Conservation (phyloP, 2,329 filamentous ascomycete species). For the Beauveria sp. region DNA sequence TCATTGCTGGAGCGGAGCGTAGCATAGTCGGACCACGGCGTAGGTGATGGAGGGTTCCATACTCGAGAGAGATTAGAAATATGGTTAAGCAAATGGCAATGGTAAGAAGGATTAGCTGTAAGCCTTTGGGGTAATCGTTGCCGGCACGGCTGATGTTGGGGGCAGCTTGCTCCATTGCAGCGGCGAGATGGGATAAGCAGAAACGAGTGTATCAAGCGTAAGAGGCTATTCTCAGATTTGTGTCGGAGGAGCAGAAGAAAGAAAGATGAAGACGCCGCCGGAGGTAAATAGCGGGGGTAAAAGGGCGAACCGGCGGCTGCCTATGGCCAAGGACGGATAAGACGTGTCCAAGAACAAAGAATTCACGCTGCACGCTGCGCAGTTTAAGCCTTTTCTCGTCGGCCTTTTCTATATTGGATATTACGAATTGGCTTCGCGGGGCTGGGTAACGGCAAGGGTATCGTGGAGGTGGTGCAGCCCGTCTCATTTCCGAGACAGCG, state of each 20-base stretch:
- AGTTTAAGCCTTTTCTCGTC: too few species aligned
- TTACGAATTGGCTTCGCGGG: too few species aligned
- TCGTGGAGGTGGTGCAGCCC: too few species aligned
- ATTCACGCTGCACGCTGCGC: too few species aligned
- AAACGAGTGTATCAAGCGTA: neutral
- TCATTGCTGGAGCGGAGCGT: neutral
- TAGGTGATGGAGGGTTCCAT: neutral
- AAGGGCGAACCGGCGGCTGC: too few species aligned
- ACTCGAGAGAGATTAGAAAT: constrained; percentile 2
- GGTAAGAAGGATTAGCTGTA: neutral
- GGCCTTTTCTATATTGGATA: too few species aligned
- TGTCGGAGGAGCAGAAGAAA: neutral
- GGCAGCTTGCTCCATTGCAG: neutral
- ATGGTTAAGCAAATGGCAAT: neutral
- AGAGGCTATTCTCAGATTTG: neutral
- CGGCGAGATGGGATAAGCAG: neutral
- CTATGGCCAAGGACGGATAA: too few species aligned
- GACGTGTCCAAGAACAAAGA: too few species aligned
- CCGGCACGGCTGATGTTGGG: neutral
- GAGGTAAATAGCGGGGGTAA: too few species aligned
- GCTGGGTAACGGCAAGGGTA: too few species aligned
- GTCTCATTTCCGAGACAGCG: too few species aligned
- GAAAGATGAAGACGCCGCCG: too few species aligned
- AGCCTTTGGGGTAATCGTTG: neutral
- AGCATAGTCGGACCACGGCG: neutral